Evolutionary conservation across 768 basidiomycete species (phyloP).

Genomic region (Cubamyces sp.): DNA sequence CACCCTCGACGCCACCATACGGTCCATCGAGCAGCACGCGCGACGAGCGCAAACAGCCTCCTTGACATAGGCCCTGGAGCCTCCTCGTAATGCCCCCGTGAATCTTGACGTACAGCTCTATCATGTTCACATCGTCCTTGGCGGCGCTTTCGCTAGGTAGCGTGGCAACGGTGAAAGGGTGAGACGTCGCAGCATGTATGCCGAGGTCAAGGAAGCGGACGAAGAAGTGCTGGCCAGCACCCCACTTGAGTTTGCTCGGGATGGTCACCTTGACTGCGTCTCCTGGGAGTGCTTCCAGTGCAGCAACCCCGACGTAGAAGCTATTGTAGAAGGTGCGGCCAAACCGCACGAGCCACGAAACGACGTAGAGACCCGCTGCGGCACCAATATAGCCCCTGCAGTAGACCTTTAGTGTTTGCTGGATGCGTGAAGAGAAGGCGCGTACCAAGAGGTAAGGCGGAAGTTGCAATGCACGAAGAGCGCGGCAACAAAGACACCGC

Average conservation of each 20-base stretch:
- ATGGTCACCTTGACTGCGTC: slow-evolving; percentile 32
- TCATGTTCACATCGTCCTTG: slow-evolving; percentile 1
- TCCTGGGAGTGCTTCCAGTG: slow-evolving; percentile 34
- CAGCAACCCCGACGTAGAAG: slow-evolving; percentile 27
- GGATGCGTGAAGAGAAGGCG: neutral
- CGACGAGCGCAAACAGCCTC: slow-evolving; percentile 23
- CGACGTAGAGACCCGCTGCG: slow-evolving; percentile 34
- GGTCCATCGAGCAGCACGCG: slow-evolving; percentile 37
- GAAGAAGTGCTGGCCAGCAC: slow-evolving; percentile 39
- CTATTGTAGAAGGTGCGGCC: slow-evolving; percentile 34
- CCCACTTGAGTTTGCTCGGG: slow-evolving; percentile 36
- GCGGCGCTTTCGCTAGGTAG: slow-evolving; percentile 12
- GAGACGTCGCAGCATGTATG: slow-evolving; percentile 35
- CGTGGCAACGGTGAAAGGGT: slow-evolving; percentile 41
- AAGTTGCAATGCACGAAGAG: slow-evolving; percentile 41
- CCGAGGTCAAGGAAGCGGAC: slow-evolving; percentile 33
- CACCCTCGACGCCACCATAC: slow-evolving; percentile 34
- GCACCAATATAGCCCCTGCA: slow-evolving; percentile 38
- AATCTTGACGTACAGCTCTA: slow-evolving; percentile 34
- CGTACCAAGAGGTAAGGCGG: slow-evolving; percentile 35
- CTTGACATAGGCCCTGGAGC: slow-evolving; percentile 13
- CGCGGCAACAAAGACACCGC: slow-evolving; percentile 39
- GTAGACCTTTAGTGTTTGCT: neutral
- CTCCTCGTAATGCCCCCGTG: slow-evolving; percentile 36
- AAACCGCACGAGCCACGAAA: slow-evolving; percentile 35